Evolutionary conservation across 1,139 yeast genomes (phyloP), one percentile per base, ranked within the genome.

Genomic region (Kluyveromyces marxianus): DNA sequence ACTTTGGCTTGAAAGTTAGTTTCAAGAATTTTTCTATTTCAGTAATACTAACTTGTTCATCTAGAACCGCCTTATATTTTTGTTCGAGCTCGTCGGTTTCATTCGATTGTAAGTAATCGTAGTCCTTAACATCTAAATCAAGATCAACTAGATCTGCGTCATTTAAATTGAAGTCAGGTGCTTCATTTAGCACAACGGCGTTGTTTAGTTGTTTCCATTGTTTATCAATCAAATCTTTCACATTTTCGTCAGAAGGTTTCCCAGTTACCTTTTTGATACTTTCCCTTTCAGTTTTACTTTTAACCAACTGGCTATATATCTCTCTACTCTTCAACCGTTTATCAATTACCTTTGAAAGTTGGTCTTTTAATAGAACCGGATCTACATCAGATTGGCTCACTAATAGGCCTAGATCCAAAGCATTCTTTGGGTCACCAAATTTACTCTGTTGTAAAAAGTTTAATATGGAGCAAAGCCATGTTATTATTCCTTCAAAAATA

Each of bases 401-500:
- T 41, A 76, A 48, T 2, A 53, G 51, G 4, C 56, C 55, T 35
- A 77, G 55, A 48, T 76, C 72, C 1, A 84, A 55, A 50, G 67
- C 57, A 25, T 48, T 39, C 3, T 44, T 50, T 7, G 45, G 44
- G 4, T 72, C 72, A 21, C 68, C 68, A 3, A 67, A 69, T 26
- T 73, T 72, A 32, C 84, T 79, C 2, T 67, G 68, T 53, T 82
- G 81, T 52, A 88, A 75, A 54, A 81, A 74, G 44, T 81, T 71
- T 37, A 88, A 68, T 44, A 86, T 74, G 4, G 64, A 62, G 40
- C 83, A 71, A 51, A 86, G 75, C 96, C 97, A 90, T 14, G 67
- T 65, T 43, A 87, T 75, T 44, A 90, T 68, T 8, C 80, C 81
- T 48, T 79, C 76, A 63, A 90, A 90, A 3, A 90, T 67, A 21